phyloP scores from a whole-genome alignment of 306 rosid species.

The Glycine tomentella region DNA sequence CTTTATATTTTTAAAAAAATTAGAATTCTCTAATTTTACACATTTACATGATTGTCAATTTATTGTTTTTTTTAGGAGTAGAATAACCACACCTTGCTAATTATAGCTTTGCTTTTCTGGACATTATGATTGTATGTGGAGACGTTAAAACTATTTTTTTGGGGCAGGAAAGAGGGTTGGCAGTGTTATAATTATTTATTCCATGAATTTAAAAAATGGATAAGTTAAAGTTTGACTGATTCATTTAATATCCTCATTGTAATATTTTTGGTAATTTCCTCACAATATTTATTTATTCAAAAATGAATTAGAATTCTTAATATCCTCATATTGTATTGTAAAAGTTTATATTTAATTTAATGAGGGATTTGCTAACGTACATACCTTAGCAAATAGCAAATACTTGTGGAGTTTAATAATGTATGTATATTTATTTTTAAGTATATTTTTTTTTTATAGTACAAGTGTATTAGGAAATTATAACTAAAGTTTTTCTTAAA shows the following conservation, averaged over 20 bases:
- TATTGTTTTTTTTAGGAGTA: neutral
- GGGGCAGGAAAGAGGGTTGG: neutral
- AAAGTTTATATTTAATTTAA: neutral
- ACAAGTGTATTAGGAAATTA: no score
- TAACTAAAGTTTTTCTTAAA: no score
- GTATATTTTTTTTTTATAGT: no score
- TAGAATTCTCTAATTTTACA: conserved; percentile 4
- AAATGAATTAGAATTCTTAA: no score
- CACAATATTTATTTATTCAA: neutral
- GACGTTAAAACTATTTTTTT: neutral
- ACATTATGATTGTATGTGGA: neutral
- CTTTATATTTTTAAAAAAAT: neutral
- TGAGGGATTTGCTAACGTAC: no score
- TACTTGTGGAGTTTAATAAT: no score
- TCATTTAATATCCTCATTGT: no score
- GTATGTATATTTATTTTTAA: no score
- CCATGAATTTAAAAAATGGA: neutral
- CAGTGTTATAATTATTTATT: neutral
- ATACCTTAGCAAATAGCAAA: no score
- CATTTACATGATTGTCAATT: neutral
- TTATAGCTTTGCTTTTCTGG: neutral
- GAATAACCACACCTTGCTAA: neutral
- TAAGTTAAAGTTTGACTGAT: neutral
- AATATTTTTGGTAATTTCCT: no score
- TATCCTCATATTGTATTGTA: neutral